Percentiles rank a stretch among this genome's conserved stretches.
Conservation (phyloP, 257 asterid genomes). For the Scutellaria baicalensis region DNA sequence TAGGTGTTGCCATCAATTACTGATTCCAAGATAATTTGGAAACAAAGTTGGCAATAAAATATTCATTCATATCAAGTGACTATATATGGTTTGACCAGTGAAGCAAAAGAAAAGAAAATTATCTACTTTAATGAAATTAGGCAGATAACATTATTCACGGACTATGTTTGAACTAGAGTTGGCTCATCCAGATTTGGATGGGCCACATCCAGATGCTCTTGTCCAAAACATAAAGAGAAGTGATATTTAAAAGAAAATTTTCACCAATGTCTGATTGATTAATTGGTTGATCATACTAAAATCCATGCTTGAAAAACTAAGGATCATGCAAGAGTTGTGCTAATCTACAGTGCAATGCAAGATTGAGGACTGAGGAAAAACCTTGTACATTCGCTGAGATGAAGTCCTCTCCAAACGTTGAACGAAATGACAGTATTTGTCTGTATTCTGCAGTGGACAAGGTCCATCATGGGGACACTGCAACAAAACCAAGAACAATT, state of each 20-base stretch:
- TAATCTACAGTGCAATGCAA: background rate
- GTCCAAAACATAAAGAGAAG: background rate
- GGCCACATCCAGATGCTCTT: background rate
- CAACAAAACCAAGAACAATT: conserved; percentile 16
- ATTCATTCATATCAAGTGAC: background rate
- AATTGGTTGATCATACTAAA: background rate
- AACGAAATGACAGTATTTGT: conserved; percentile 93
- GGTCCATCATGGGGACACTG: conserved; percentile 98
- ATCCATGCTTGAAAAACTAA: background rate
- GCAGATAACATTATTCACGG: background rate
- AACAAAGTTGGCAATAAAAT: background rate
- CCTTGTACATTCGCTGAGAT: conserved; percentile 88
- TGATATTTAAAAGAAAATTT: background rate
- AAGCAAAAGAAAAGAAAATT: background rate
- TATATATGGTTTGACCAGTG: background rate
- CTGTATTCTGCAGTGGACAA: conserved; percentile 75
- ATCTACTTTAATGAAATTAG: background rate
- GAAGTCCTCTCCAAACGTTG: conserved; percentile 92
- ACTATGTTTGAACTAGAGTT: too few species aligned
- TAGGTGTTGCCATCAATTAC: background rate
- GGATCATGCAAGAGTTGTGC: background rate
- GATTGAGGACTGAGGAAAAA: conserved; percentile 12
- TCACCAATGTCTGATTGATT: background rate
- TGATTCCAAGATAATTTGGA: background rate
- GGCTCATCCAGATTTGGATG: background rate